A percentile compares a stretch with the other conserved stretches of the same genome.
Evolutionary conservation across 2,329 filamentous ascomycete genomes (phyloP).

Genomic region (Aureobasidium sp.): DNA sequence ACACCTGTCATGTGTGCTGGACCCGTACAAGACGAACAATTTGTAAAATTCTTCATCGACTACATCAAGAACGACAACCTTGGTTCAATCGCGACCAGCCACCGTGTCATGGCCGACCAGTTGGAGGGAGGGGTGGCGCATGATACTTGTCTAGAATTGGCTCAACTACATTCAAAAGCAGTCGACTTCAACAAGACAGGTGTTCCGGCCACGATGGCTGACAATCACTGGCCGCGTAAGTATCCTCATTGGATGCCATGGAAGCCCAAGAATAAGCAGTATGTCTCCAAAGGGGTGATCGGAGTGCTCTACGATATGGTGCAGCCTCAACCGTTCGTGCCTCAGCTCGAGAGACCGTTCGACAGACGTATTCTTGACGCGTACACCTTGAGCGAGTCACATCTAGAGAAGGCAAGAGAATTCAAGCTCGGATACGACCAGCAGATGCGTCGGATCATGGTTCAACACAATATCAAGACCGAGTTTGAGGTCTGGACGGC

Average conservation of each 20-base stretch:
- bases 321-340: constrained; percentile 59
- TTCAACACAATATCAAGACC: constrained; percentile 71
- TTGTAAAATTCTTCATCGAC: constrained; percentile 78
- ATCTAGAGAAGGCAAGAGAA: constrained; percentile 53
- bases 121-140: constrained; percentile 60
- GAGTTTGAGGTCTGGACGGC: constrained; percentile 91
- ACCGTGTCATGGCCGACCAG: constrained; percentile 67
- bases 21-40: constrained; percentile 63
- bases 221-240: constrained; percentile 49
- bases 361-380: constrained; percentile 65
- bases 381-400: constrained; percentile 46
- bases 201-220: constrained; percentile 60
- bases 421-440: constrained; percentile 76
- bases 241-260: constrained; percentile 92
- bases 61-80: constrained; percentile 91
- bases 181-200: constrained; percentile 95
- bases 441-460: constrained; percentile 70
- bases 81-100: constrained; percentile 70
- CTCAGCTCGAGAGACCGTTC: constrained; percentile 66
- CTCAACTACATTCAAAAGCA: constrained; percentile 76
- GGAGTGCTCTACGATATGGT: constrained; percentile 79
- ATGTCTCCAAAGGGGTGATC: constrained; percentile 64
- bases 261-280: constrained; percentile 44
- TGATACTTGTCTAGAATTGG: constrained; percentile 63
- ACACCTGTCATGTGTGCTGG: constrained; percentile 50